Percentiles rank a stretch among this genome's conserved stretches.
Evolutionary conservation across 768 basidiomycete genomes (phyloP).

Genomic region (Paxillus rubicundulus): DNA sequence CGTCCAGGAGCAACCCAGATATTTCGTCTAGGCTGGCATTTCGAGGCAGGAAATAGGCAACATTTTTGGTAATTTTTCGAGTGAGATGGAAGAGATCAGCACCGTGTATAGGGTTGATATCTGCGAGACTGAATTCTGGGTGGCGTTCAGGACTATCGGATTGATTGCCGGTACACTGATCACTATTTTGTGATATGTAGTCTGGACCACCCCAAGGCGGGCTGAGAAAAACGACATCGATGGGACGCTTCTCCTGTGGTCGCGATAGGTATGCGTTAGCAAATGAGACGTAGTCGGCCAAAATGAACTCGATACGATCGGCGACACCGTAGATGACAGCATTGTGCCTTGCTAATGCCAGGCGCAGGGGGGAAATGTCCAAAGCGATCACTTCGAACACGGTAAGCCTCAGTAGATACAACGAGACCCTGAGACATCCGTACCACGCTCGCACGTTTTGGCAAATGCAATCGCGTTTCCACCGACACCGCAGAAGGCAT

Average conservation of each 20-base stretch:
- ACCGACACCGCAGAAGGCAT: slow-evolving; percentile 97
- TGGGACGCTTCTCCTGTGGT: slow-evolving; percentile 41
- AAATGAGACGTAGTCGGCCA: slow-evolving; percentile 82
- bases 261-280: slow-evolving; percentile 50
- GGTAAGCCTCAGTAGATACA: neutral
- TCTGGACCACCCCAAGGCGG: slow-evolving; percentile 94
- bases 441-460: slow-evolving; percentile 91
- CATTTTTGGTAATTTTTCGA: slow-evolving; percentile 67
- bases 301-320: slow-evolving; percentile 92
- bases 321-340: slow-evolving; percentile 92
- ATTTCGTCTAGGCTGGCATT: slow-evolving; percentile 78
- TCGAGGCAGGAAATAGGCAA: slow-evolving; percentile 88
- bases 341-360: slow-evolving; percentile 91
- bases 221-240: slow-evolving; percentile 90
- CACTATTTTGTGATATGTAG: slow-evolving; percentile 44
- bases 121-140: slow-evolving; percentile 64
- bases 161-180: neutral
- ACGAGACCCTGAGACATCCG: slow-evolving; percentile 20
- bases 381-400: slow-evolving; percentile 81
- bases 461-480: slow-evolving; percentile 98
- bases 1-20: slow-evolving; percentile 42
- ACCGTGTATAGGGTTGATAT: slow-evolving; percentile 79
- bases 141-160: slow-evolving; percentile 28
- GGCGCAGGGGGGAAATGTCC: slow-evolving; percentile 79
- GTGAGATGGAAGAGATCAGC: slow-evolving; percentile 76